Conservation (phyloP, 2,329 filamentous ascomycete genomes). For the Tricladium varicosporioides region DNA sequence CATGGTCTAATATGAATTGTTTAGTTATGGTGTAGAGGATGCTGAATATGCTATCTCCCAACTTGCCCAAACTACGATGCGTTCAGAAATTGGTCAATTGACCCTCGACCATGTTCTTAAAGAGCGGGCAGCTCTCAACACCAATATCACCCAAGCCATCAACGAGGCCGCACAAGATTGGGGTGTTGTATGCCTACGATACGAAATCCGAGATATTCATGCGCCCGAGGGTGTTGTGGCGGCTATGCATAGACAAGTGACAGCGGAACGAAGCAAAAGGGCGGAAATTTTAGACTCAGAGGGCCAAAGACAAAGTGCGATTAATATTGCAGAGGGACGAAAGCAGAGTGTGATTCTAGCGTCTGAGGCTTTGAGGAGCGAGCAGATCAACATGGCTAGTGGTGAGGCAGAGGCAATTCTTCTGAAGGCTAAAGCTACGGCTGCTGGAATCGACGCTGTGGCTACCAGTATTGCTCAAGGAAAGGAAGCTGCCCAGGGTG, state of each 20-base stretch:
- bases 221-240: conserved; percentile 90
- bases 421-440: conserved; percentile 82
- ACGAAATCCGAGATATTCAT: conserved; percentile 98
- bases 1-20: neutral
- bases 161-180: conserved; percentile 96
- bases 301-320: conserved; percentile 93
- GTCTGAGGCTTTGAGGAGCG: conserved; percentile 83
- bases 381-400: conserved; percentile 88
- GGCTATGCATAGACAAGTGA: conserved; percentile 98
- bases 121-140: conserved; percentile 93
- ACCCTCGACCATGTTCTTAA: conserved; percentile 97
- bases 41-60: conserved; percentile 98
- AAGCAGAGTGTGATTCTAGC: conserved; percentile 97
- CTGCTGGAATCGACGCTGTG: conserved; percentile 83
- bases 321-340: conserved; percentile 97
- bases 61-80: conserved; percentile 97
- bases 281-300: conserved; percentile 97
- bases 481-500: conserved; percentile 72
- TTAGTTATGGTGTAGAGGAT: conserved; percentile 94
- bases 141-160: conserved; percentile 97
- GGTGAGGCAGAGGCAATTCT: conserved; percentile 95
- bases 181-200: conserved; percentile 93
- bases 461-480: conserved; percentile 73
- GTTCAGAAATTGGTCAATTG: conserved; percentile 94
- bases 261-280: conserved; percentile 93